Percentiles rank a stretch among this genome's conserved stretches.
phyloP scores from a whole-genome alignment of 176 grass and related monocot genomes.

The Musa acuminata region DNA sequence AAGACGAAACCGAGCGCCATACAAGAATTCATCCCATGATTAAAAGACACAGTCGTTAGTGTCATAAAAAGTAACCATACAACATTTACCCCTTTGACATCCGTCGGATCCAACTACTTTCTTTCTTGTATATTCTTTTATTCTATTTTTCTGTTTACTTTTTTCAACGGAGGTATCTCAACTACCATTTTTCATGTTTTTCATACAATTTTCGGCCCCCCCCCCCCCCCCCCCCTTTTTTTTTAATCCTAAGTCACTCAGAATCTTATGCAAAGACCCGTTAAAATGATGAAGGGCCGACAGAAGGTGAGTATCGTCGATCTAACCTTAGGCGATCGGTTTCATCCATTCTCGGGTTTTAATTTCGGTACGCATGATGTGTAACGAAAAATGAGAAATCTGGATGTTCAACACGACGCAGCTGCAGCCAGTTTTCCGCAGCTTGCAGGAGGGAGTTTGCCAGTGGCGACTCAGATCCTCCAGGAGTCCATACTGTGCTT shows the following conservation, averaged over 20 bases:
- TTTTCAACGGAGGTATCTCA: neutral
- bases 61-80: neutral
- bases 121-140: neutral
- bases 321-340: neutral
- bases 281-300: neutral
- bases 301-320: neutral
- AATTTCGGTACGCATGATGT: slow-evolving; percentile 23
- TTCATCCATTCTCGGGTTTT: neutral
- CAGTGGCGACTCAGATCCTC: slow-evolving; percentile 24
- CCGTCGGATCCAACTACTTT: neutral
- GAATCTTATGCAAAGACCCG: neutral
- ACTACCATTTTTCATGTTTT: too few species aligned
- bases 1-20: too few species aligned
- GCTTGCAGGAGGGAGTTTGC: slow-evolving; percentile 32
- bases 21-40: too few species aligned
- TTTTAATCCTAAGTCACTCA: neutral
- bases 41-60: too few species aligned
- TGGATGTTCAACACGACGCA: slow-evolving; percentile 26
- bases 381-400: slow-evolving; percentile 53
- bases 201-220: too few species aligned
- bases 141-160: neutral
- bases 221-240: too few species aligned
- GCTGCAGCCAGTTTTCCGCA: slow-evolving; percentile 52
- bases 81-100: neutral
- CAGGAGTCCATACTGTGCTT: slow-evolving; percentile 32